phyloP scores from a whole-genome alignment of 805 yeast genomes.

The Suhomyces tanzawaensis region DNA sequence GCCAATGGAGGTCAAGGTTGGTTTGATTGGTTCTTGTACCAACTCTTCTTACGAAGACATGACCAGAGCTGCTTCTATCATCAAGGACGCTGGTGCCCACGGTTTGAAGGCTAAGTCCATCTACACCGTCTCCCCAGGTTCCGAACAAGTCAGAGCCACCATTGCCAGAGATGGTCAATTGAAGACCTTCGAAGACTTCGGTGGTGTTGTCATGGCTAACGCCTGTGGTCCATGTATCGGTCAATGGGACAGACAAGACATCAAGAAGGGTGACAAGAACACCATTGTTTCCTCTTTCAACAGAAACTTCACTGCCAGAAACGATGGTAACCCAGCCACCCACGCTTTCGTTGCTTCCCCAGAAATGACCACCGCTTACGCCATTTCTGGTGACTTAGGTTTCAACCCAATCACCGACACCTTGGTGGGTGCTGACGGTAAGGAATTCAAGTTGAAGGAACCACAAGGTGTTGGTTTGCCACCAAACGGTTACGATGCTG shows the following conservation, averaged over 20 bases:
- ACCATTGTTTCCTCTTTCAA: constrained; percentile 96
- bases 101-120: constrained; percentile 87
- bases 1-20: constrained; percentile 87
- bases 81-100: constrained; percentile 78
- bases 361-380: constrained; percentile 92
- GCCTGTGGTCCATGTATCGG: constrained; percentile 99
- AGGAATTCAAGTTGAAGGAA: constrained; percentile 82
- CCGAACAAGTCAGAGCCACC: constrained; percentile 97
- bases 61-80: constrained; percentile 92
- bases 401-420: constrained; percentile 95
- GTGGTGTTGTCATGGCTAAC: constrained; percentile 91
- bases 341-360: constrained; percentile 98
- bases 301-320: constrained; percentile 97
- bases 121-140: constrained; percentile 95
- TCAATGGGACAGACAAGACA: constrained; percentile 96
- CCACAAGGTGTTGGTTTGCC: constrained; percentile 94
- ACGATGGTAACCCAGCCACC: constrained; percentile 96
- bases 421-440: constrained; percentile 83
- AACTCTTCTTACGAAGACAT: constrained; percentile 98
- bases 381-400: constrained; percentile 92
- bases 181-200: constrained; percentile 75
- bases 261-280: constrained; percentile 91
- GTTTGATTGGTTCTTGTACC: constrained; percentile 97
- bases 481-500: constrained; percentile 82
- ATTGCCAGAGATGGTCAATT: constrained; percentile 92